Conservation (phyloP, 73 alveolate genomes). For the Tetrahymena thermophila region DNA sequence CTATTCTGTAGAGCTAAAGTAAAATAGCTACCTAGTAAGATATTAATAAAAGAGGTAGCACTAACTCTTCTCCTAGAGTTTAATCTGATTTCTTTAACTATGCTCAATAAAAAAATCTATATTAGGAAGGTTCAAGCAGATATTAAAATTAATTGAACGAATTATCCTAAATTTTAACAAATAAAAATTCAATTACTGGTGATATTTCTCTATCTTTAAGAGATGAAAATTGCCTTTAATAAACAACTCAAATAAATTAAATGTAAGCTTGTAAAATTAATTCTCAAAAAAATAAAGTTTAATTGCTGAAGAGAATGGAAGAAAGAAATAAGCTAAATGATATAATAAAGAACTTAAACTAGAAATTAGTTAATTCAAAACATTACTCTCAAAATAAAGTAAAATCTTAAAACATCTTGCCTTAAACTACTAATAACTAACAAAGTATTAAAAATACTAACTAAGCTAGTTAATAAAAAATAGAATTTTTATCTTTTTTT, state of each 20-base stretch:
- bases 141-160: not conserved
- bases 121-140: not conserved
- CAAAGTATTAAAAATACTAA: not conserved
- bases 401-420: not conserved
- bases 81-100: not conserved
- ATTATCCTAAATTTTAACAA: not conserved
- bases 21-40: not conserved
- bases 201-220: not conserved
- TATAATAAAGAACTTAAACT: not conserved
- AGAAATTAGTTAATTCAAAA: not conserved
- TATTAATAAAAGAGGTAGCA: not conserved
- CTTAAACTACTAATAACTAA: not conserved
- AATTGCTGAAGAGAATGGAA: not conserved
- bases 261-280: not conserved
- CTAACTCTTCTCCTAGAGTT: not conserved
- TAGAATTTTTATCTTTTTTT: not conserved
- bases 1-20: not conserved
- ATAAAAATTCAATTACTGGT: not conserved
- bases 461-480: not conserved
- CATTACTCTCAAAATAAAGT: not conserved
- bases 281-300: not conserved
- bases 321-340: not conserved
- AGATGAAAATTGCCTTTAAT: not conserved
- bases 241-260: not conserved
- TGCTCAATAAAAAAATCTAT: not conserved